Percentiles rank a stretch among this genome's conserved stretches.
These are phyloP conservation scores for Leccinellum albellum DNA, from an alignment of 768 basidiomycete species.

Conservation along the genomic window DNA sequence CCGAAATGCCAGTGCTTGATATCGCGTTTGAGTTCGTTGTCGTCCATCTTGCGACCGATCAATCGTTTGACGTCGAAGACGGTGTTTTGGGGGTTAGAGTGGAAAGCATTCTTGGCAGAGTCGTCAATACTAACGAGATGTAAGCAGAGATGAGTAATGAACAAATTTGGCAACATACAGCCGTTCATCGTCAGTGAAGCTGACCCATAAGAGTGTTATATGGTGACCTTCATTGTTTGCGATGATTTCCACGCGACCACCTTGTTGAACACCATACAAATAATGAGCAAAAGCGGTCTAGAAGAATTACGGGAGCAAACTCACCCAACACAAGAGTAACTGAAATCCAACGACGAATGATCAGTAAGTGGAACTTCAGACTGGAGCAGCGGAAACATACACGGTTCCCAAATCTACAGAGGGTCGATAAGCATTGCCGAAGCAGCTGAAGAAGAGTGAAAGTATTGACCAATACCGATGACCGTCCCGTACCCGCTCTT, in stretches of 20 bases:
- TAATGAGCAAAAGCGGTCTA: neutral
- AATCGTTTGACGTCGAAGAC: slow-evolving; percentile 97
- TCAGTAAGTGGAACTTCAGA: neutral
- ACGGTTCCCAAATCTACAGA: slow-evolving; percentile 84
- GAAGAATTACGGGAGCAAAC: slow-evolving; percentile 23
- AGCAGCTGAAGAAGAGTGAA: fast-evolving
- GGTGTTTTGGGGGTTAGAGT: slow-evolving; percentile 88
- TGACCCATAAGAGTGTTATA: slow-evolving; percentile 86
- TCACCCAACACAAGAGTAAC: slow-evolving; percentile 95
- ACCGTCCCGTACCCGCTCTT: slow-evolving; percentile 82
- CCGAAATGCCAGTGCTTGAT: slow-evolving; percentile 91
- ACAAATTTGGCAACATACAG: slow-evolving; percentile 32
- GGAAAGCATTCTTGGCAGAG: slow-evolving; percentile 92
- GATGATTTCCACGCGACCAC: slow-evolving; percentile 85
- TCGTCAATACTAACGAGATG: slow-evolving; percentile 65
- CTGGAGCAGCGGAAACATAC: slow-evolving; percentile 36
- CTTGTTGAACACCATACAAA: slow-evolving; percentile 65
- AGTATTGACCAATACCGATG: slow-evolving; percentile 79
- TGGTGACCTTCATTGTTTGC: slow-evolving; percentile 88
- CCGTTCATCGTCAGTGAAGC: slow-evolving; percentile 77
- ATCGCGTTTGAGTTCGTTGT: slow-evolving; percentile 76
- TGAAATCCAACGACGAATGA: slow-evolving; percentile 32
- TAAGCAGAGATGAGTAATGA: neutral
- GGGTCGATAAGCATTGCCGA: neutral
- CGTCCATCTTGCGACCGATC: slow-evolving; percentile 82